Conservation (phyloP, 1,284 basidiomycete species). For the Hemileia vastatrix region DNA sequence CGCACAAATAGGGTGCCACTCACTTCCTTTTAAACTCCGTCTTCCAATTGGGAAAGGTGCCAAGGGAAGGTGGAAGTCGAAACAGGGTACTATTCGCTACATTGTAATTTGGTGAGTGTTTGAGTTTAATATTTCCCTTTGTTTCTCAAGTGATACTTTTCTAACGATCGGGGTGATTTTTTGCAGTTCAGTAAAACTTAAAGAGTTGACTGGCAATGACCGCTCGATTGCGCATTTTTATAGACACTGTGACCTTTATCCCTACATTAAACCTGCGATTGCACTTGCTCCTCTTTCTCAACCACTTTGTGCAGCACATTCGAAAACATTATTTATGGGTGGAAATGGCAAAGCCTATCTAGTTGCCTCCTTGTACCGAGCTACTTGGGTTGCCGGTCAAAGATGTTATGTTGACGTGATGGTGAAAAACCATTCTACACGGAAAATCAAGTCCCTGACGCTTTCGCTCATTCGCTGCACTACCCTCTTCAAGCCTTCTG, state of each 20-base stretch:
- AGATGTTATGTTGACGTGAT: conserved; percentile 63
- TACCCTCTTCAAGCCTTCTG: conserved; percentile 59
- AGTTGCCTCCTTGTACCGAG: conserved; percentile 62
- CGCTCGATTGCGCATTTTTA: conserved; percentile 86
- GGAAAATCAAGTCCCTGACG: conserved; percentile 56
- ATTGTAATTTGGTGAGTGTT: conserved; percentile 66
- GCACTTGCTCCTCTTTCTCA: conserved; percentile 57
- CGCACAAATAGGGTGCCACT: conserved; percentile 55
- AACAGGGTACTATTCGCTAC: conserved; percentile 63
- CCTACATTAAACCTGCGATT: conserved; percentile 59
- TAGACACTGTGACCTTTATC: conserved; percentile 70
- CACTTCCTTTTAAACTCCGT: conserved; percentile 66
- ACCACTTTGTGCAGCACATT: conserved; percentile 56
- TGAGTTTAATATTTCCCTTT: conserved; percentile 15
- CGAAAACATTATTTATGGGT: conserved; percentile 55
- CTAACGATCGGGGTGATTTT: conserved; percentile 28
- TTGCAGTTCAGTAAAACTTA: conserved; percentile 68
- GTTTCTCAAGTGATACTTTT: too few species aligned
- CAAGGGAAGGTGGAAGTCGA: conserved; percentile 59
- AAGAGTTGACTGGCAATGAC: conserved; percentile 55
- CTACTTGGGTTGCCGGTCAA: conserved; percentile 77
- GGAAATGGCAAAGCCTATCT: conserved; percentile 62
- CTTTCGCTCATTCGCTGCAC: conserved; percentile 62
- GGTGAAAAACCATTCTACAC: conserved; percentile 60
- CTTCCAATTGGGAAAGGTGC: conserved; percentile 60